Conservation (phyloP, 805 yeast species). For the Kodamaea sagamina region DNA sequence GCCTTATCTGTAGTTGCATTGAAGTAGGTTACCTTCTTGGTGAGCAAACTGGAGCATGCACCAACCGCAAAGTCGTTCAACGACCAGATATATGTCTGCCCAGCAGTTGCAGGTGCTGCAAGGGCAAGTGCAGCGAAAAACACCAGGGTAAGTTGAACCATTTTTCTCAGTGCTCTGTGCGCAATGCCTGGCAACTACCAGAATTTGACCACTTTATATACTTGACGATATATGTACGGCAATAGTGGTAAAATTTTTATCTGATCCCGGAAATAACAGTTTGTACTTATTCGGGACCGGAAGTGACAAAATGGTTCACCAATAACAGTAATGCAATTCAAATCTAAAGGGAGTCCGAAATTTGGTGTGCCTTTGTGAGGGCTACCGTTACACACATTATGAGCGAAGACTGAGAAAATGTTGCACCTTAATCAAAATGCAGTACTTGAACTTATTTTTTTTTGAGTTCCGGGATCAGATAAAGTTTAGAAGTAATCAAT, state of each 20-base stretch:
- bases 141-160: conserved; percentile 8
- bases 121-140: conserved; percentile 5
- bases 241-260: conserved; percentile 10
- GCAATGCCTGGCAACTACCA: not conserved
- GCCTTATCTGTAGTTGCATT: conserved; percentile 22
- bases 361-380: no score
- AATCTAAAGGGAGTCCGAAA: not conserved
- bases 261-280: conserved; percentile 11
- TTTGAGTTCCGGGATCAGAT: conserved; percentile 10
- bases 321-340: not conserved
- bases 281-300: not conserved
- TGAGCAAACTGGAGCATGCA: conserved; percentile 29
- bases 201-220: not conserved
- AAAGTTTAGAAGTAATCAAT: conserved; percentile 4
- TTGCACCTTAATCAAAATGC: no score
- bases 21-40: conserved; percentile 29
- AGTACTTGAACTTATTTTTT: not conserved
- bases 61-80: conserved; percentile 26
- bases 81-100: conserved; percentile 24
- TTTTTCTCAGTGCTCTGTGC: not conserved
- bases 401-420: no score
- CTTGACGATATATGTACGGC: no score
- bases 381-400: no score
- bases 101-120: conserved; percentile 11
- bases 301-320: not conserved